Base-by-base conservation (phyloP, 1,284 basidiomycete species). In the Farysia itapuensis region DNA sequence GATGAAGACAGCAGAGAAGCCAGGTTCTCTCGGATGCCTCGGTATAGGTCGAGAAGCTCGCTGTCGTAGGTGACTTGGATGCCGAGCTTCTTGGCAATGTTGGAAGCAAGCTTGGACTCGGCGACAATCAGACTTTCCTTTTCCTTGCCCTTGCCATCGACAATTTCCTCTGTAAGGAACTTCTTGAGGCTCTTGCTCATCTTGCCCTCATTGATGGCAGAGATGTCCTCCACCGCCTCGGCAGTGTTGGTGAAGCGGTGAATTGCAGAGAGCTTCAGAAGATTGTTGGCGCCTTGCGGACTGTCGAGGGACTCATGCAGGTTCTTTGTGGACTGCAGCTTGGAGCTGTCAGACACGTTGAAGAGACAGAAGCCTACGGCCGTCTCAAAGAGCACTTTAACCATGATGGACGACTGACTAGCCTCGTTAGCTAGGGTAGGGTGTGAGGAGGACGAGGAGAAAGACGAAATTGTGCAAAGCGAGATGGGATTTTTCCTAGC, bases 171-270 rank as follows among this genome's bases (percentile, higher is more conserved):
- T 22, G 86, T 86, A 68, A 98, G 79, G 81, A 97, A 97, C 76
- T 94, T 86, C 80, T 94, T 94, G 66, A 97, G 81, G 5, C 86
- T 85, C 79, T 95, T 95, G 42, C 89, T 89, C 39, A 97, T 78
- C 80, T 95, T 93, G 60, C 93, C 92, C 42, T 88, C 87, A 77
- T 94, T 90, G 35, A 97, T 80, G 12, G 93, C 86, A 23, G 90
- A 89, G 69, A 97, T 86, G 77, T 97, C 94, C 79, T 97, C 93
- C n/a, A 98, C 94, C n/a, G 95, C 94, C 18, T 87, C 86, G 21
- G 90, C 95, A 9, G 94, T 97, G 35, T 91, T 94, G 26, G 88
- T 88, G 79, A 98, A 98, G 43, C 91, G 88, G 80, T 98, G 94
- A 47, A 98, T 83, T 31, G 91, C 90, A 77, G 94, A 90, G 48